Conservation (phyloP, 345 rosid species). For the Toxicodendron radicans region DNA sequence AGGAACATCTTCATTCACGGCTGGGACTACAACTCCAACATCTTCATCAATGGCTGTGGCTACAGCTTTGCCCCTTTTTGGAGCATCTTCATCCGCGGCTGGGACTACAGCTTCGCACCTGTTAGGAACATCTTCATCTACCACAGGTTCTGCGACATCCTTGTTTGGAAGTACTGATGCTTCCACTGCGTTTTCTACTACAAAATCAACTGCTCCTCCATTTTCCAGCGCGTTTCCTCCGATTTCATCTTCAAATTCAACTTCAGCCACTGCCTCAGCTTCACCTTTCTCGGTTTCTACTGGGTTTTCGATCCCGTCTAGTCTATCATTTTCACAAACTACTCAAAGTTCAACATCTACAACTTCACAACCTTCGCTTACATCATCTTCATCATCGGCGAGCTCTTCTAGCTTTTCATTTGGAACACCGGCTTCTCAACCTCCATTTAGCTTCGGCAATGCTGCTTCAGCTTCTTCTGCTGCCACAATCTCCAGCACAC, state of each 20-base stretch:
- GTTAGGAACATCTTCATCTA: conserved; percentile 23
- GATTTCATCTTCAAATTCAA: conserved; percentile 21
- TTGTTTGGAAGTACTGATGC: conserved; percentile 21
- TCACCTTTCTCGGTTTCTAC: conserved; percentile 45
- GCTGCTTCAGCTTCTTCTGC: conserved; percentile 42
- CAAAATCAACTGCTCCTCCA: conserved; percentile 28
- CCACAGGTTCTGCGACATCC: conserved; percentile 17
- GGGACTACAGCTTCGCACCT: neutral
- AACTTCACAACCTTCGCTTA: conserved; percentile 32
- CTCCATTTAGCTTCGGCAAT: conserved; percentile 41
- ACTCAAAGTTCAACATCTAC: conserved; percentile 28
- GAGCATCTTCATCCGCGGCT: no score
- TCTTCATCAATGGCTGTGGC: no score
- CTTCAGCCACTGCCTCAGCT: conserved; percentile 21
- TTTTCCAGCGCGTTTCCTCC: conserved; percentile 23
- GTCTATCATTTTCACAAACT: conserved; percentile 27
- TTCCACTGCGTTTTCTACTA: conserved; percentile 12
- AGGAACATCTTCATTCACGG: no score
- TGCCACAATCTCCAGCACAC: conserved; percentile 32
- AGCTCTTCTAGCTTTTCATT: conserved; percentile 49
- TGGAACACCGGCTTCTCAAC: conserved; percentile 40
- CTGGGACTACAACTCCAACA: no score
- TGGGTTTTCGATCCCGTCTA: conserved; percentile 38
- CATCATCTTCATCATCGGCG: conserved; percentile 29
- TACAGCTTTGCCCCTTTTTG: no score